phyloP scores from a whole-genome alignment of 2,329 filamentous ascomycete genomes.

The Penicillium sp. region DNA sequence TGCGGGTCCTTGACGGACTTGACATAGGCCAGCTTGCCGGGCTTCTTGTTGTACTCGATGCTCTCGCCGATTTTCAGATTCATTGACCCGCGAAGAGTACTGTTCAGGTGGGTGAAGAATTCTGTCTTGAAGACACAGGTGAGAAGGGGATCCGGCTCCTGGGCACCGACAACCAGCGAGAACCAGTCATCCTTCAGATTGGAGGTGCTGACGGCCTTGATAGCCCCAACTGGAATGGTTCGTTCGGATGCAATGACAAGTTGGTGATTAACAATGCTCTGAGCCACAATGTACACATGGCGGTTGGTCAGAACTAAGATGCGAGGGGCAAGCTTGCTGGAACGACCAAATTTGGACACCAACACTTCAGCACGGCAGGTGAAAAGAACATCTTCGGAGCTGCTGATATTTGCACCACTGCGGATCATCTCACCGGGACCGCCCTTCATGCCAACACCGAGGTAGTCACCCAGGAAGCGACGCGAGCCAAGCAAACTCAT shows the following conservation, averaged over 20 bases:
- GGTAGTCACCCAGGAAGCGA: conserved; percentile 91
- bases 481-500: conserved; percentile 91
- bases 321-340: conserved; percentile 88
- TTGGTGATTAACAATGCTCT: conserved; percentile 80
- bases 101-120: conserved; percentile 89
- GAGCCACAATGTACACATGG: conserved; percentile 87
- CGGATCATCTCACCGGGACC: conserved; percentile 83
- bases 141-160: conserved; percentile 90
- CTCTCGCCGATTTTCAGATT: conserved; percentile 80
- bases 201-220: conserved; percentile 84
- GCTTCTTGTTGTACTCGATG: conserved; percentile 98
- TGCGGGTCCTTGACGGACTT: conserved; percentile 89
- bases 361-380: conserved; percentile 89
- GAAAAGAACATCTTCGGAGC: conserved; percentile 75
- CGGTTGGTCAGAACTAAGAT: conserved; percentile 82
- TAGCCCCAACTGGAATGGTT: conserved; percentile 79
- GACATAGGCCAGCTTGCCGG: conserved; percentile 84
- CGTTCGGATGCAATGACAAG: conserved; percentile 80
- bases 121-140: conserved; percentile 97
- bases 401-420: conserved; percentile 70
- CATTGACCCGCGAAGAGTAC: conserved; percentile 76
- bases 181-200: conserved; percentile 95
- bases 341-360: conserved; percentile 93
- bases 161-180: conserved; percentile 81
- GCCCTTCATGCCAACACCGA: conserved; percentile 79